phyloP scores from a whole-genome alignment of 805 yeast species.

The Cyberlindnera mrakii region DNA sequence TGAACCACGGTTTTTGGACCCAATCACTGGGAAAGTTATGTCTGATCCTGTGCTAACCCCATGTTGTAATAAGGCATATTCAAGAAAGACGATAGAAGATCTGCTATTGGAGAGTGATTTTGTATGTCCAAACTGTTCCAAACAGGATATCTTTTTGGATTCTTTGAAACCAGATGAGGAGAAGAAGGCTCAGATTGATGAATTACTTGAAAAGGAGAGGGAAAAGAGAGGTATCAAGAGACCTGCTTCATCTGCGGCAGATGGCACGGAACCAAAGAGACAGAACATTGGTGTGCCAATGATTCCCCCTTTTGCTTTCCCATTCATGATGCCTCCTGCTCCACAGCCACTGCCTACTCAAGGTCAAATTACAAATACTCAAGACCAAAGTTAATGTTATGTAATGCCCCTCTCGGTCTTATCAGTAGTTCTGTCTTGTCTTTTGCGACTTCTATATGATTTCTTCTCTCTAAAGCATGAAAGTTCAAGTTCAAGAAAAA shows the following conservation, averaged over 20 bases:
- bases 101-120: slow-evolving; percentile 75
- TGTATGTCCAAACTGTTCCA: slow-evolving; percentile 82
- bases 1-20: slow-evolving; percentile 64
- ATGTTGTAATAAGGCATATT: slow-evolving; percentile 59
- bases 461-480: neutral
- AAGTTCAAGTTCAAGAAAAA: neutral
- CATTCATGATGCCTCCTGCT: slow-evolving; percentile 4
- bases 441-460: too few relatives aligned
- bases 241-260: slow-evolving; percentile 2
- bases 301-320: slow-evolving; percentile 13
- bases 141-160: slow-evolving; percentile 71
- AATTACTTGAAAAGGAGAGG: slow-evolving; percentile 37
- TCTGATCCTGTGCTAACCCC: slow-evolving; percentile 75
- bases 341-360: too few relatives aligned
- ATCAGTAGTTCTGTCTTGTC: too few relatives aligned
- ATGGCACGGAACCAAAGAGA: slow-evolving; percentile 10
- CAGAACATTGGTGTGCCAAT: slow-evolving; percentile 7
- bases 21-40: slow-evolving; percentile 59
- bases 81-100: slow-evolving; percentile 60
- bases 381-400: too few relatives aligned
- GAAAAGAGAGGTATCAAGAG: slow-evolving; percentile 27
- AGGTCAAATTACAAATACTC: too few relatives aligned
- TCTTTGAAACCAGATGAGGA: slow-evolving; percentile 56
- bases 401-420: too few relatives aligned
- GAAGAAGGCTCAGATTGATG: slow-evolving; percentile 47